Base-by-base conservation (phyloP, 2,329 filamentous ascomycete species). In the Pleurostoma richardsiae region DNA sequence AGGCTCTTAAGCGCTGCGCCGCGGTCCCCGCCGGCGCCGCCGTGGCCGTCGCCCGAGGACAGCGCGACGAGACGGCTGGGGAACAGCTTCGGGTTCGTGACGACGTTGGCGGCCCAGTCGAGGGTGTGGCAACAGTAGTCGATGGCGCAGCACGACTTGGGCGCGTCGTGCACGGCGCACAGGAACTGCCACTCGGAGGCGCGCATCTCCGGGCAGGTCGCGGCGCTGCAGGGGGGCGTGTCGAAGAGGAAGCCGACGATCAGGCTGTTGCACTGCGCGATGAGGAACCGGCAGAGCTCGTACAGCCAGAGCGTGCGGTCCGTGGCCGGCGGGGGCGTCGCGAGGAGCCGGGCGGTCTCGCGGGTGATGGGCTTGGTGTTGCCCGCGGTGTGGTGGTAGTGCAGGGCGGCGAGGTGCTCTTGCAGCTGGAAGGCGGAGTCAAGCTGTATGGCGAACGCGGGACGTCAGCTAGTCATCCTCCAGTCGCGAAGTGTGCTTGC, bases 61-160 rank as follows among this genome's bases (percentile, higher is more conserved):
- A 75, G 59, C 6, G 79, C 69, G 44, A 80, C 76, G 53, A 95
- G 80, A 45, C 94, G 82, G 56, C 89, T 95, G 1, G 94, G 92
- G 63, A 99, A 99, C 62, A 94, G 87, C 73, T 96, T 96, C 46
- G 90, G 88, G 58, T 90, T 94, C 3, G 92, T 96, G 48, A 99
- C 84, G 26, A 92, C 88, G 59, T 95, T 96, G 48, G 90, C 91
- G 3, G 94, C 94, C 90, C 92, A 97, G 70, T 99, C 94, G 40
- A 99, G 83, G 0, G 94, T 99, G 65, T 99, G 94, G 65, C 92
- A 97, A 77, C 91, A 96, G 71, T 99, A 99, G 70, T 99, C 94
- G 61, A 99, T 96, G 44, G 94, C 94, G 67, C 92, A 96, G 73
- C 94, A 99, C 59, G 86, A 88, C 71, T 97, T 97, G 42, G 94